These are phyloP conservation scores for Malus fusca DNA, from an alignment of 306 rosid genomes.

Conservation along the genomic window DNA sequence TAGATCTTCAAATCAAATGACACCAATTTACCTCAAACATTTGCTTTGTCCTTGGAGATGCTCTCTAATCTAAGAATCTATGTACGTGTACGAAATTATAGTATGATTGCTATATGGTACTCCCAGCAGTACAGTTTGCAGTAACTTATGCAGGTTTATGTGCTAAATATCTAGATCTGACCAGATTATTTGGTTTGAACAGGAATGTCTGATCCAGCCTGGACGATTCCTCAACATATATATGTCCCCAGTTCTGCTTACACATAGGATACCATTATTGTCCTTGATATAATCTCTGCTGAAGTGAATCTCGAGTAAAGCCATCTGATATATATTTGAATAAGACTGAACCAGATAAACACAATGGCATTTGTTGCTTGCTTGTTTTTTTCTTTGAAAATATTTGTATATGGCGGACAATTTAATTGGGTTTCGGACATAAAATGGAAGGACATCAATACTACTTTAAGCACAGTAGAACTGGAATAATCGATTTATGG, in stretches of 20 bases:
- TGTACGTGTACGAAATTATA: too few relatives aligned
- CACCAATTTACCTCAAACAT: not conserved
- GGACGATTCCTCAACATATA: not conserved
- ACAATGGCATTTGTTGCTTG: not conserved
- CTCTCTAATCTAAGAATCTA: not conserved
- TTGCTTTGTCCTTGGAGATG: not conserved
- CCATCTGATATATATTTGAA: not conserved
- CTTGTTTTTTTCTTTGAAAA: not conserved
- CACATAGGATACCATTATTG: not conserved
- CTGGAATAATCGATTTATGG: not conserved
- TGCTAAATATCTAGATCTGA: not conserved
- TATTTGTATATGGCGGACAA: not conserved
- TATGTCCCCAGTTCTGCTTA: not conserved
- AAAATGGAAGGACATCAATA: not conserved
- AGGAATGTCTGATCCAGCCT: not conserved
- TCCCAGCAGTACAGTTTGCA: not conserved
- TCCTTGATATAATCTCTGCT: not conserved
- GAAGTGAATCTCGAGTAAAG: slow-evolving; percentile 22
- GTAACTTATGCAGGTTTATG: not conserved
- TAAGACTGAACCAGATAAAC: slow-evolving; percentile 14
- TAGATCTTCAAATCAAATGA: not conserved
- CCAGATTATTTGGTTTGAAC: not conserved
- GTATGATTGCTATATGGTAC: not conserved
- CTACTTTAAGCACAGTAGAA: not conserved
- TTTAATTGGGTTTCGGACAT: not conserved